Base-by-base conservation (phyloP, 2,329 filamentous ascomycete genomes). In the Ophiostoma piceae region DNA sequence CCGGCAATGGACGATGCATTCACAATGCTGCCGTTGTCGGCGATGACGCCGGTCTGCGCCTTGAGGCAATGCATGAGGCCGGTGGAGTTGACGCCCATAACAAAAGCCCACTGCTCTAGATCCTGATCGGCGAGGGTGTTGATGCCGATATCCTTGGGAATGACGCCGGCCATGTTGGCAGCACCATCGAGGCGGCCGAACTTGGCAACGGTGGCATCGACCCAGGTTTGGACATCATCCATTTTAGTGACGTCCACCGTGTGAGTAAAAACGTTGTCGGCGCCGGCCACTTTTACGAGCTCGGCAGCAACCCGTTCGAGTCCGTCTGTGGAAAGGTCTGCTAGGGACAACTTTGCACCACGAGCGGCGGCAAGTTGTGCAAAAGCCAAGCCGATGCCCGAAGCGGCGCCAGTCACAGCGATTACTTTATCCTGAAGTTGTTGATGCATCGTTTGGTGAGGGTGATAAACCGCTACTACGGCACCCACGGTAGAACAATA, bases 151-250 rank as follows among this genome's bases (percentile, higher is more conserved):
- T 71, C 77, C 73, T 79, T 80, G 54, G 82, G 82, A 71, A 84
- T 82, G 57, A 80, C 75, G 57, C 84, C 84, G 5, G 86, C 86
- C 16, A 84, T 79, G 68, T 88, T 87, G 9, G 83, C 84, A 29
- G 84, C 83, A 12, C 84, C 82, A 73, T 86, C 83, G 8, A 87
- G 79, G 69, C 81, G 81, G 7, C 84, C 85, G 67, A 84, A 84
- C 43, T 79, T 79, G 22, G 78, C 73, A n/a, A 86, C 74, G 14
- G 82, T 80, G 67, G 76, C 76, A 11, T 78, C 51, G 4, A 57
- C 9, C 51, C 51, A 57, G 11, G 51, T n/a, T 8, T 57, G 51
- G 8, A 57, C 51, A 12, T 57, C 51, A 3, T 9, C 12, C 51
- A 57, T 57, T 26, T 57, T 57, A 16, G n/a, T 26, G 22, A 57